Conservation (phyloP, 305 asterid genomes). For the Fraxinus sp. region DNA sequence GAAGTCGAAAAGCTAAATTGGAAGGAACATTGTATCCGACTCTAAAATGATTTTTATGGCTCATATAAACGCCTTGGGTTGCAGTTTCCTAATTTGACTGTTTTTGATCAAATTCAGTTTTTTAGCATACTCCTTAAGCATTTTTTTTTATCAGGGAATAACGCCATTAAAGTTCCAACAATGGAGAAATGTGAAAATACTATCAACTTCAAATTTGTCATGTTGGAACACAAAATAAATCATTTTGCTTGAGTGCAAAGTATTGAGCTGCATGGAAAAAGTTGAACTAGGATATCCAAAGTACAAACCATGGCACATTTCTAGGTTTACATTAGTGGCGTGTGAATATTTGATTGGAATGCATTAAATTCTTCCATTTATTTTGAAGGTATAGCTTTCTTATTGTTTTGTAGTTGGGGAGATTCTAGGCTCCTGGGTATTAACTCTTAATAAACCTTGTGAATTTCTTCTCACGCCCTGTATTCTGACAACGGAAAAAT, state of each 20-base stretch:
- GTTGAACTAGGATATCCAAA: background rate
- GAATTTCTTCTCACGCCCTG: background rate
- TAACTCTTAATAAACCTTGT: background rate
- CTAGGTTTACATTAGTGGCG: background rate
- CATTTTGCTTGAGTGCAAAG: background rate
- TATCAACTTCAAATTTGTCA: background rate
- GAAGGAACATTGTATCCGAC: background rate
- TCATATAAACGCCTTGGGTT: background rate
- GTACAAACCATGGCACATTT: background rate
- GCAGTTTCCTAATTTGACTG: background rate
- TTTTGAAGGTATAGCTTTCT: constrained; percentile 6
- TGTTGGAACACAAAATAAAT: background rate
- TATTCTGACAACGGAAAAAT: background rate
- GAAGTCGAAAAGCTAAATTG: background rate
- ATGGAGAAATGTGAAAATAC: background rate
- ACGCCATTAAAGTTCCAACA: background rate
- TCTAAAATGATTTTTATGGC: background rate
- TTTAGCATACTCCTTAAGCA: background rate
- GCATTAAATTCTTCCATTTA: constrained; percentile 7
- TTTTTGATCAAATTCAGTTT: background rate
- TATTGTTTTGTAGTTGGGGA: background rate
- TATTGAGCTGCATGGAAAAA: background rate
- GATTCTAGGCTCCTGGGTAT: background rate
- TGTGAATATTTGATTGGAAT: background rate
- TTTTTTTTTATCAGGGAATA: background rate